Base-by-base conservation (phyloP, 805 yeast genomes). In the Kluyveromyces aestuarii region DNA sequence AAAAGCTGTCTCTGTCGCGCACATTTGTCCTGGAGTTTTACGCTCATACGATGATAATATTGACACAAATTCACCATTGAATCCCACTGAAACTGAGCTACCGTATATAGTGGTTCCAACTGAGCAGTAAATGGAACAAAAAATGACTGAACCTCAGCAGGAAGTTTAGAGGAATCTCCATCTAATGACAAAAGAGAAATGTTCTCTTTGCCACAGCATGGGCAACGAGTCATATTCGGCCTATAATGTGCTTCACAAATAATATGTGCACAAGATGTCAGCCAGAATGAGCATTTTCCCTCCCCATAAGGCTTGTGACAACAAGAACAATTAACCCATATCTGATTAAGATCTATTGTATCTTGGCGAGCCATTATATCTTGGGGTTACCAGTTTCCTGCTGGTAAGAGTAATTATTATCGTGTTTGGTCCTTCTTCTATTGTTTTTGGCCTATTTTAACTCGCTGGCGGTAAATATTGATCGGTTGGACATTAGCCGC, bases 201-300 rank as follows among this genome's bases (percentile, higher is more conserved):
- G 47, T 58, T 60, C 16, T 35, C 38, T 2, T 55, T 54, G 13
- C 50, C 37, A 40, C 65, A 61, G 25, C 56, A 39, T 6, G 61
- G 52, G 37, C 65, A 59, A 2, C 37, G 21, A n/a, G 45, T 50
- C 6, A 36, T 38, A 2, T 38, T 36, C 1, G 40, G 13, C 27
- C 41, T 40, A 38, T 56, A 43, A 52, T 70, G 72, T 13, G 59
- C 58, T 2, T 58, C 54, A 43, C 73, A 70, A 18, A 70, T 50
- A 1, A 64, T 57, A 51, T 69, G 72, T 3, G 72, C 72, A 56
- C 73, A 70, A 2, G 72, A 67, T 1, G 71, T 68, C 43, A 70
- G 48, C 40, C 54, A 55, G 19, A 69, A 42, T 17, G 36, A 13
- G 11, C 37, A 27, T 41, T 41, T 8, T 6, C 30, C 10, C 8